Percentiles rank a stretch among this genome's conserved stretches.
Conservation (phyloP, 169 alveolate genomes). For the Plasmodium vivax region DNA sequence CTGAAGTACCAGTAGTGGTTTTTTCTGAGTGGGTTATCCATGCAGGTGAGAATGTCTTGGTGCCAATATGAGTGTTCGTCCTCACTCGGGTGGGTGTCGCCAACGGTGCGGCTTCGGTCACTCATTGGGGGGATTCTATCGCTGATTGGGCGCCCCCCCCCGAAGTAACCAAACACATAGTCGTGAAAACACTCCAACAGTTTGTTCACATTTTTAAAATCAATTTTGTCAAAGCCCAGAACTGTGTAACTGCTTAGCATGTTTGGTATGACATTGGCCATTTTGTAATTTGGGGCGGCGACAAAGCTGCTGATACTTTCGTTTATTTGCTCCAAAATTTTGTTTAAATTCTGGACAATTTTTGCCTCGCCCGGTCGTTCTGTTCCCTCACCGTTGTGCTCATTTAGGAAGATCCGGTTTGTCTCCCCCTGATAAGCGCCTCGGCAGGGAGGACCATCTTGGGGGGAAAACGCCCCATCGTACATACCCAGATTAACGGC, state of each 20-base stretch:
- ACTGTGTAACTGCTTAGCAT: constrained; percentile 12
- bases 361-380: background rate
- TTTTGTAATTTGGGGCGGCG: constrained; percentile 20
- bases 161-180: constrained; percentile 37
- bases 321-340: constrained; percentile 24
- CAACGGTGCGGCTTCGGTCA: background rate
- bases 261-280: constrained; percentile 36
- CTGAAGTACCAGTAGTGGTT: constrained; percentile 57
- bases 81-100: background rate
- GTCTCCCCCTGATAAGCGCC: background rate
- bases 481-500: constrained; percentile 12
- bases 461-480: background rate
- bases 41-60: background rate
- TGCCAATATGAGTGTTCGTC: background rate
- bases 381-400: background rate
- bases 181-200: constrained; percentile 39
- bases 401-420: constrained; percentile 24
- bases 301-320: constrained; percentile 9
- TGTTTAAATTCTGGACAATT: constrained; percentile 7
- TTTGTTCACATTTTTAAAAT: constrained; percentile 43
- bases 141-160: background rate
- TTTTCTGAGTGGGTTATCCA: constrained; percentile 26
- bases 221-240: constrained; percentile 56
- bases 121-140: background rate
- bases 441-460: background rate